Evolutionary conservation across 805 yeast genomes (phyloP), one percentile per base, ranked within the genome.

Genomic region (Yarrowia keelungensis): DNA sequence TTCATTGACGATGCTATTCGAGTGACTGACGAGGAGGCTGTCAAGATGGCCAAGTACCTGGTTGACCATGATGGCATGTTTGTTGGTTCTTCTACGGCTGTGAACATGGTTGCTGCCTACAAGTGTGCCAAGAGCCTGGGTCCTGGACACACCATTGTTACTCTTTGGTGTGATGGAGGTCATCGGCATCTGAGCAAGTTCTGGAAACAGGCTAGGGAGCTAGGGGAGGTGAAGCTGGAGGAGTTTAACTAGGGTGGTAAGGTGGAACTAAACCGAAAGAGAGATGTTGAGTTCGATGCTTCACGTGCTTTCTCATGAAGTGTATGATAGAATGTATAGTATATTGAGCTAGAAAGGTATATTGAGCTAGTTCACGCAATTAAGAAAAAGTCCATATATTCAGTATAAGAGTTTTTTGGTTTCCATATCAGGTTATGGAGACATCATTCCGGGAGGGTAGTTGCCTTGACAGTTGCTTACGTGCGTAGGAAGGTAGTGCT

Each of bases 161-260:
- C 96, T 19, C 84, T 95, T 59, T 90, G 97, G 0, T 95, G 98
- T 76, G 99, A 94, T 76, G 87, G 96, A 5, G 99, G 99, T 0
- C 81, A 89, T 12, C 82, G 99, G 72, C 99, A 94, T 78, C 75
- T 94, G 70, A 89, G 95, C 64, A 94, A 94, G 78, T 95, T 94
- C 75, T 94, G 98, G 98, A 91, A 59, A 43, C 26, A 42, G 32
- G 65, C 65, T 19, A 5, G 51, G 26, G 51, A 45, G 32, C 19
- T 59, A 1, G 51, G 51, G 14, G 51, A 59, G 26, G 43, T 59
- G 19, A 14, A 10, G 12, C n/a, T 59, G 36, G 51, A 43, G 41
- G 65, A 45, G 14, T 58, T 58, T 16, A 36, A 16, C 32, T 8
- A 19, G n/a, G 7, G 32, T 26, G 32, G 32, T 26, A 1, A 5